Percentiles rank a stretch among this genome's conserved stretches.
Conservation (phyloP, 2,329 filamentous ascomycete genomes). For the Hypoxylon sp. region DNA sequence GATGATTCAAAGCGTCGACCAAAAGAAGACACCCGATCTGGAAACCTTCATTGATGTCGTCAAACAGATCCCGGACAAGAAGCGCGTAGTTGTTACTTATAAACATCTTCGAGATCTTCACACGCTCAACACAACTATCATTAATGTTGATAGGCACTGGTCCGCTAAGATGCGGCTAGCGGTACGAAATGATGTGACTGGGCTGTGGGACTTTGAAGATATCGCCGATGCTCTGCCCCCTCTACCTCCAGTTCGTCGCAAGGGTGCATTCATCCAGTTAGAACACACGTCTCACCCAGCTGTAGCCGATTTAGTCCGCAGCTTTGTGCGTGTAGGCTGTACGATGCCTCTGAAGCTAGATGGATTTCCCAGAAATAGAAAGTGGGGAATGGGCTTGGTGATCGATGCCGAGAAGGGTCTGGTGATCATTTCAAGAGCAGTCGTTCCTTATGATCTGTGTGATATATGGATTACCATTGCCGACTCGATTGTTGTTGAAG, state of each 20-base stretch:
- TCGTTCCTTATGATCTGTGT: conserved; percentile 96
- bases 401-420: conserved; percentile 96
- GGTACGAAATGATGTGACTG: conserved; percentile 88
- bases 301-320: conserved; percentile 93
- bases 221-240: conserved; percentile 85
- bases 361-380: conserved; percentile 94
- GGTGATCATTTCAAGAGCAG: conserved; percentile 92
- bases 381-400: conserved; percentile 96
- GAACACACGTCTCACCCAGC: conserved; percentile 89
- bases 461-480: conserved; percentile 97
- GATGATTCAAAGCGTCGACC: conserved; percentile 93
- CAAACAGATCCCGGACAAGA: conserved; percentile 84
- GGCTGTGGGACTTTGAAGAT: conserved; percentile 94
- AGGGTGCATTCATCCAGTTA: conserved; percentile 92
- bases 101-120: conserved; percentile 96
- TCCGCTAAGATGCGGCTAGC: conserved; percentile 94
- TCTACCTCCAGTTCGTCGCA: conserved; percentile 77
- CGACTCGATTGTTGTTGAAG: conserved; percentile 94
- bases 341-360: conserved; percentile 97
- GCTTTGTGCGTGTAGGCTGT: conserved; percentile 93
- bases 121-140: conserved; percentile 91
- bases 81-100: conserved; percentile 93
- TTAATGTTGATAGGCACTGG: conserved; percentile 96
- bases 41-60: conserved; percentile 92
- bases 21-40: conserved; percentile 90